phyloP scores from a whole-genome alignment of 768 basidiomycete genomes.

The Xerocomus spinulosus region DNA sequence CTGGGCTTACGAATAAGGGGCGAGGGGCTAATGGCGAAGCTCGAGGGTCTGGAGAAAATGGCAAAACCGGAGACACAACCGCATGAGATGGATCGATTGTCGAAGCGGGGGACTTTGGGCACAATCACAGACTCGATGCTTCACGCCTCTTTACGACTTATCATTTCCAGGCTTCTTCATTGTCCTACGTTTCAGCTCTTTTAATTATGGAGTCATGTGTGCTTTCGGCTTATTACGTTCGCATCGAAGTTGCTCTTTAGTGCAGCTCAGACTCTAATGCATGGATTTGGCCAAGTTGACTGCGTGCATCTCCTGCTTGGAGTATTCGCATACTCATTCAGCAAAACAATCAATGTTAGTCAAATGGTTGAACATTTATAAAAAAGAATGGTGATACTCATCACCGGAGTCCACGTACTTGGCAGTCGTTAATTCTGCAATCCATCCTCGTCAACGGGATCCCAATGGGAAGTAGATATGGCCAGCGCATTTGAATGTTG shows the following conservation, averaged over 20 bases:
- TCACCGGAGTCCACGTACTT: too few relatives aligned
- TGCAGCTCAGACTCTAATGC: slow-evolving; percentile 19
- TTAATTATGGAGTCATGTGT: slow-evolving; percentile 21
- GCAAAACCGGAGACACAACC: slow-evolving; percentile 20
- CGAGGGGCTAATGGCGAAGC: slow-evolving; percentile 29
- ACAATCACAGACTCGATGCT: slow-evolving; percentile 13
- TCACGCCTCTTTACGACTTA: slow-evolving; percentile 18
- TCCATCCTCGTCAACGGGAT: too few relatives aligned
- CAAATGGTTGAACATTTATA: too few relatives aligned
- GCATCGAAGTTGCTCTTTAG: slow-evolving; percentile 12
- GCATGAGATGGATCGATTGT: slow-evolving; percentile 20
- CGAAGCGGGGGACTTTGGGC: slow-evolving; percentile 17
- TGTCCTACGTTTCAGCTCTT: slow-evolving; percentile 11
- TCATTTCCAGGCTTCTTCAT: slow-evolving; percentile 7
- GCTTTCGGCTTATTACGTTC: slow-evolving; percentile 21
- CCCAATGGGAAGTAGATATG: too few relatives aligned
- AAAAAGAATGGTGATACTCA: too few relatives aligned
- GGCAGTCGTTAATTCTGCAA: too few relatives aligned
- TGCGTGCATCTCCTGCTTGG: too few relatives aligned
- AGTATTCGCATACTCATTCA: too few relatives aligned
- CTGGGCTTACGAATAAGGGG: slow-evolving; percentile 50
- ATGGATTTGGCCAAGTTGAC: slow-evolving; percentile 9
- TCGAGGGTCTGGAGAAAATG: slow-evolving; percentile 27
- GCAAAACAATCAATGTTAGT: not conserved
- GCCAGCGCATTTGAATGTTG: too few relatives aligned